Conservation (phyloP, 2,329 filamentous ascomycete genomes). For the Cyphellophora attinorum region DNA sequence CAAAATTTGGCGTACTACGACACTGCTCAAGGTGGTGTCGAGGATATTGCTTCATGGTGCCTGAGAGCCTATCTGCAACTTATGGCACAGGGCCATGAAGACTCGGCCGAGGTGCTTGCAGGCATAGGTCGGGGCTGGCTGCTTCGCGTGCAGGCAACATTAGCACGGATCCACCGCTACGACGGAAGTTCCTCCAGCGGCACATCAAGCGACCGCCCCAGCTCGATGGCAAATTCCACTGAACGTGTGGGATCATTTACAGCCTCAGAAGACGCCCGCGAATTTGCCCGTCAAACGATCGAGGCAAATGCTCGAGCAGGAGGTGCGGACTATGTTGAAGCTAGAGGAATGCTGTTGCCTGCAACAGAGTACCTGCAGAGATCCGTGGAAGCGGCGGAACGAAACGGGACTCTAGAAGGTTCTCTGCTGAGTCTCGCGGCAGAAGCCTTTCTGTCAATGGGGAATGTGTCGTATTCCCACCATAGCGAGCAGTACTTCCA, state of each 20-base stretch:
- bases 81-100: slow-evolving; percentile 28
- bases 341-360: slow-evolving; percentile 40
- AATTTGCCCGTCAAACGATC: slow-evolving; percentile 18
- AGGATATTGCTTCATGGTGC: slow-evolving; percentile 41
- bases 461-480: slow-evolving; percentile 38
- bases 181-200: slow-evolving; percentile 29
- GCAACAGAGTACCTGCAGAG: slow-evolving; percentile 42
- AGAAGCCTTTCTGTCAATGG: slow-evolving; percentile 43
- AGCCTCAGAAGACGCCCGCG: slow-evolving; percentile 21
- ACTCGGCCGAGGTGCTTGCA: slow-evolving; percentile 34
- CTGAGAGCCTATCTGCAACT: slow-evolving; percentile 37
- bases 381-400: slow-evolving; percentile 34
- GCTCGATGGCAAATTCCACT: slow-evolving; percentile 7
- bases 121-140: slow-evolving; percentile 44
- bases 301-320: slow-evolving; percentile 30
- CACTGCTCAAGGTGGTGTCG: slow-evolving; percentile 34
- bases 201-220: slow-evolving; percentile 20
- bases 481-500: slow-evolving; percentile 35
- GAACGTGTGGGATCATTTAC: slow-evolving; percentile 7
- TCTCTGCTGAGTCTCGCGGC: too few species aligned
- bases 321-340: slow-evolving; percentile 40
- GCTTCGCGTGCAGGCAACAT: slow-evolving; percentile 38
- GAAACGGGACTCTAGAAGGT: too few species aligned
- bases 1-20: slow-evolving; percentile 43
- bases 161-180: slow-evolving; percentile 38